Conservation (phyloP, 176 grass and related monocot genomes). For the Alopecurus myosuroides region DNA sequence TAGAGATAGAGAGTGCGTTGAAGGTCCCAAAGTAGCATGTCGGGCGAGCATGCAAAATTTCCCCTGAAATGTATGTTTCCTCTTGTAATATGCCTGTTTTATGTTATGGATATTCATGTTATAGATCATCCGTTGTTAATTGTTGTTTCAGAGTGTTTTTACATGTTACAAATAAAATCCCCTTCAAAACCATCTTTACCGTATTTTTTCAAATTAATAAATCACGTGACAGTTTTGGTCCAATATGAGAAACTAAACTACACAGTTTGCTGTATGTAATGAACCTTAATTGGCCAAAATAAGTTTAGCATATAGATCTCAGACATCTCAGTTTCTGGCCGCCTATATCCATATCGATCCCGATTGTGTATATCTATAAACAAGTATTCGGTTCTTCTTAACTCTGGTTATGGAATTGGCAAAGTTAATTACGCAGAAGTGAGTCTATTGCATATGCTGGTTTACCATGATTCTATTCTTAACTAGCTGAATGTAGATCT, state of each 20-base stretch:
- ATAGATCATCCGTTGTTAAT: conserved; percentile 6
- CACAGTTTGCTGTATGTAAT: background rate
- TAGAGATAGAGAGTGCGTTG: conserved; percentile 76
- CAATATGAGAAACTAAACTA: background rate
- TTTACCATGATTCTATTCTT: background rate
- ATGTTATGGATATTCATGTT: conserved; percentile 2
- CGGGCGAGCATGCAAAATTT: background rate
- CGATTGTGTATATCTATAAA: background rate
- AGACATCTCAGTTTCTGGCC: background rate
- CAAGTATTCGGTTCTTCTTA: background rate
- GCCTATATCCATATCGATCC: background rate
- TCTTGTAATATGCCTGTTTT: background rate
- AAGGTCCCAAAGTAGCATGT: conserved; percentile 22
- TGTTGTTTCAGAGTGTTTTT: background rate
- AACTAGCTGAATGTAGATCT: background rate
- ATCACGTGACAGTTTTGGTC: background rate
- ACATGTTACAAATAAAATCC: background rate
- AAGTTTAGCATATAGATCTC: background rate
- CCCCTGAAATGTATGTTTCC: background rate
- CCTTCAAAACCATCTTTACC: too few relatives aligned
- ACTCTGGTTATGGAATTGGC: background rate
- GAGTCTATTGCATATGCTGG: background rate
- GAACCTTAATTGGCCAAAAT: background rate
- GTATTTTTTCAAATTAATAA: too few relatives aligned
- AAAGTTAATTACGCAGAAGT: background rate